A percentile compares a stretch with the other conserved stretches of the same genome.
phyloP scores from a whole-genome alignment of 2,329 filamentous ascomycete genomes.

The Pseudogymnoascus destructans region DNA sequence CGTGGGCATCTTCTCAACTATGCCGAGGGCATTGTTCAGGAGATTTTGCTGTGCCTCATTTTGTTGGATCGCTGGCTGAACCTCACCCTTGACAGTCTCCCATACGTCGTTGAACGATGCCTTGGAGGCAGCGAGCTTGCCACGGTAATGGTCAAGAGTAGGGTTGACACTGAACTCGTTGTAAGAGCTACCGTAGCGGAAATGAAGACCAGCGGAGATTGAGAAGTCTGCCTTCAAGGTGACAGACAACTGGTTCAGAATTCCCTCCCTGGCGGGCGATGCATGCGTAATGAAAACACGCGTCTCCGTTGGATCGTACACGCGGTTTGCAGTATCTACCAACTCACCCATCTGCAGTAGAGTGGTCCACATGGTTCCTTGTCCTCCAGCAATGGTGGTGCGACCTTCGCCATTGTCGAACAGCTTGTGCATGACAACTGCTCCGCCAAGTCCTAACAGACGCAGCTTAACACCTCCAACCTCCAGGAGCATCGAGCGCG shows the following conservation, averaged over 20 bases:
- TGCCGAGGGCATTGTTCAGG: slow-evolving; percentile 76
- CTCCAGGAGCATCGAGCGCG: slow-evolving; percentile 87
- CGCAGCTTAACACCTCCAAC: slow-evolving; percentile 92
- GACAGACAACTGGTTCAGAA: slow-evolving; percentile 94
- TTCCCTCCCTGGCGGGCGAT: slow-evolving; percentile 88
- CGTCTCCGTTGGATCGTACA: slow-evolving; percentile 96
- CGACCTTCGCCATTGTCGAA: slow-evolving; percentile 97
- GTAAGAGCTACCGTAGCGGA: slow-evolving; percentile 97
- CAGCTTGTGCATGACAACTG: slow-evolving; percentile 98
- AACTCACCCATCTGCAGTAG: slow-evolving; percentile 95
- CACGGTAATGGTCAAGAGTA: slow-evolving; percentile 93
- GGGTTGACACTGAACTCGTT: slow-evolving; percentile 99
- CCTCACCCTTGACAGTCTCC: slow-evolving; percentile 95
- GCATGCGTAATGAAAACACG: slow-evolving; percentile 94
- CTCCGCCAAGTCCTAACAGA: slow-evolving; percentile 82
- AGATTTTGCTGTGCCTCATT: slow-evolving; percentile 92
- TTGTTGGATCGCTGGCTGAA: slow-evolving; percentile 83
- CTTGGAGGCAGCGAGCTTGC: slow-evolving; percentile 94
- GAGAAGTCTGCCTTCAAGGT: slow-evolving; percentile 97
- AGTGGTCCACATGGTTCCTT: slow-evolving; percentile 99
- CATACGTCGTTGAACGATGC: slow-evolving; percentile 98
- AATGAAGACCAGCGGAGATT: slow-evolving; percentile 91
- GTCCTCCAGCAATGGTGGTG: slow-evolving; percentile 94
- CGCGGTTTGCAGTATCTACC: slow-evolving; percentile 92
- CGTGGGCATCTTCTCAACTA: slow-evolving; percentile 96